phyloP scores from a whole-genome alignment of 768 basidiomycete species.

The Daedaleopsis nitida region DNA sequence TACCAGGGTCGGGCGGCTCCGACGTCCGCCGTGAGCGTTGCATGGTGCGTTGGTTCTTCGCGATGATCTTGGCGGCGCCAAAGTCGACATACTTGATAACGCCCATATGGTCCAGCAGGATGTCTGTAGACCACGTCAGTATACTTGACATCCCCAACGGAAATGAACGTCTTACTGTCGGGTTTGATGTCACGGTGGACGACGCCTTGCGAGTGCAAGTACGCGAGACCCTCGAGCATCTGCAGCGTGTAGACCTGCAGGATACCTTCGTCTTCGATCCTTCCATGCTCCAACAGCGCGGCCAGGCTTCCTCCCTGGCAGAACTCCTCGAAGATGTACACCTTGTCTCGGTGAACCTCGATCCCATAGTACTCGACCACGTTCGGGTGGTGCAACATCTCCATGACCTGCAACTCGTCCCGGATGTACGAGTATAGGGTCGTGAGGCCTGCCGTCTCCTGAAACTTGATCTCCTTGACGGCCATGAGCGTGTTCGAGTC shows the following conservation, averaged over 20 bases:
- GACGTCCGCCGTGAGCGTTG: conserved; percentile 59
- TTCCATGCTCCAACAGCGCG: conserved; percentile 84
- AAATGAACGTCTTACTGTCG: conserved; percentile 70
- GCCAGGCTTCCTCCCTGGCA: conserved; percentile 96
- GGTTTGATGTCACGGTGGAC: conserved; percentile 98
- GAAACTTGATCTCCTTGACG: conserved; percentile 98
- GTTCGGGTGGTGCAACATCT: conserved; percentile 95
- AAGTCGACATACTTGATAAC: conserved; percentile 98
- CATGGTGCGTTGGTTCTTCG: conserved; percentile 84
- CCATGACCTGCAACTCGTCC: conserved; percentile 97
- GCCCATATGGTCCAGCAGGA: conserved; percentile 85
- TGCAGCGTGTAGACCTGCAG: conserved; percentile 96
- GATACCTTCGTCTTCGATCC: conserved; percentile 96
- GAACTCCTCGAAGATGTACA: conserved; percentile 98
- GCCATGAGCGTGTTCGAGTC: conserved; percentile 97
- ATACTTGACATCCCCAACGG: background rate
- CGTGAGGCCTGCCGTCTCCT: conserved; percentile 86
- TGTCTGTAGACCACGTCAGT: conserved; percentile 56
- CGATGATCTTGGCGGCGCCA: conserved; percentile 94
- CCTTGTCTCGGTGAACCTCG: conserved; percentile 97
- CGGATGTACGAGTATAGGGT: conserved; percentile 90
- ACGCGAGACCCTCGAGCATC: conserved; percentile 92
- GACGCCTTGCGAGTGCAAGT: conserved; percentile 90
- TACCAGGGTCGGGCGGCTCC: conserved; percentile 38
- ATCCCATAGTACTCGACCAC: conserved; percentile 99